A percentile compares a stretch with the other conserved stretches of the same genome.
These are phyloP conservation scores for Gossypium schwendimanii DNA, from an alignment of 441 rosid genomes.

Conservation along the genomic window DNA sequence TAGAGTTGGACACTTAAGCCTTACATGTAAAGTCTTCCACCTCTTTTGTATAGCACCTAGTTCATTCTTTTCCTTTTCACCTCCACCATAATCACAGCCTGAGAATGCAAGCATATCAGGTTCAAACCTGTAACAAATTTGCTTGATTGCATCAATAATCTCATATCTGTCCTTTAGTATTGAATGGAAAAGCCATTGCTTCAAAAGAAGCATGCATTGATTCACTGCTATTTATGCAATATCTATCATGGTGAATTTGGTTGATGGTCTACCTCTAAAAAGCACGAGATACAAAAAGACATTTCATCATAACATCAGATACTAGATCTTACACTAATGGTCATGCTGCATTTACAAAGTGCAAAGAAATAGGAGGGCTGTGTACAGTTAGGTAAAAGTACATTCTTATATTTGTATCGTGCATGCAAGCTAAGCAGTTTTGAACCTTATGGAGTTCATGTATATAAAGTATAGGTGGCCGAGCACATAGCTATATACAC, in stretches of 20 bases:
- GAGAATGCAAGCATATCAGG: slow-evolving; percentile 98
- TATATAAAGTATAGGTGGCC: background rate
- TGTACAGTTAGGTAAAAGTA: background rate
- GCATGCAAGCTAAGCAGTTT: background rate
- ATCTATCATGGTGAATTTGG: slow-evolving; percentile 5
- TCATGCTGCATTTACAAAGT: background rate
- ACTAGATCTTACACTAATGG: background rate
- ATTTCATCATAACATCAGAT: background rate
- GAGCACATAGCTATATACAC: background rate
- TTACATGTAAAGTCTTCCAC: slow-evolving; percentile 93
- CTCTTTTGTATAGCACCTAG: slow-evolving; percentile 81
- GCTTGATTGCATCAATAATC: slow-evolving; percentile 18
- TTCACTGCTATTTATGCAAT: background rate
- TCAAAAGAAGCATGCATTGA: background rate
- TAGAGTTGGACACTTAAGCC: slow-evolving; percentile 18
- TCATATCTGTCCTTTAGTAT: background rate
- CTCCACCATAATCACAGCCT: slow-evolving; percentile 83
- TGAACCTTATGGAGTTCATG: background rate
- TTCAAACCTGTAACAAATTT: slow-evolving; percentile 65
- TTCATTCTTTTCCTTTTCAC: slow-evolving; percentile 72
- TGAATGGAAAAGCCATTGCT: background rate
- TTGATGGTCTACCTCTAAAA: background rate
- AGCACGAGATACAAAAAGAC: background rate
- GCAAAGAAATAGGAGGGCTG: background rate
- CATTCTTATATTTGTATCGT: background rate